Evolutionary conservation across 805 yeast species (phyloP), one percentile per base, ranked within the genome.

Genomic region (Candida broadrunensis): DNA sequence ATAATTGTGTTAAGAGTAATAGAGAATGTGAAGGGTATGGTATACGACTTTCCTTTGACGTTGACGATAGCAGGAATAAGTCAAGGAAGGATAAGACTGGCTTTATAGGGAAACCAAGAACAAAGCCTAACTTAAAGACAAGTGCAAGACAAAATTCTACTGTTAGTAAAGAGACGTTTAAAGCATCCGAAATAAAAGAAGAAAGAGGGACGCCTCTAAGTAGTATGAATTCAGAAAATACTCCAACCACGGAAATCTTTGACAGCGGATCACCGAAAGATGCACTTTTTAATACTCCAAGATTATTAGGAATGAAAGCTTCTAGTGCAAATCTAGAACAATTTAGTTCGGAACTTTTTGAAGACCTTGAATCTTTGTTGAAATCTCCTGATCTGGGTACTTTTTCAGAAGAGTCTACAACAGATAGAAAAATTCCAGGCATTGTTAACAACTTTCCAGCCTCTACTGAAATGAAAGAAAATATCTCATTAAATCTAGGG

Each of bases 1-100:
- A 59, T 30, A 78, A 76, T 49, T 78, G 83, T 45, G 16, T 56
- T 2, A 65, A 60, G 20, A 61, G 70, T 2, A 75, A 75, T 1
- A 55, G 74, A 24, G 42, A 39, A 8, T 78, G 83, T 43, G 80
- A 65, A 39, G 81, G 80, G 2, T 78, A 78, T 53, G 75, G 69
- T 1, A 43, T 75, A 5, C 60, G 74, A 41, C 55, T 77, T 4
- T 63, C 72, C 3, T 78, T 78, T 43, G 79, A 74, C 46, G 78
- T 72, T 13, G 77, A 73, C 48, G 79, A 74, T 34, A 21, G 32
- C 7, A 34, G 42, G 18, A 37, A 37, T 19, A 34, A 33, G 26
- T 15, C 30, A 6, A 21, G 43, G 16, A 24, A 27, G 26, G 36
- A 36, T 32, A 37, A 20, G 18, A 18, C 27, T 23, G 41, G 35